Evolutionary conservation across 1,284 basidiomycete genomes (phyloP).

Genomic region (Sphagnurus paluster): DNA sequence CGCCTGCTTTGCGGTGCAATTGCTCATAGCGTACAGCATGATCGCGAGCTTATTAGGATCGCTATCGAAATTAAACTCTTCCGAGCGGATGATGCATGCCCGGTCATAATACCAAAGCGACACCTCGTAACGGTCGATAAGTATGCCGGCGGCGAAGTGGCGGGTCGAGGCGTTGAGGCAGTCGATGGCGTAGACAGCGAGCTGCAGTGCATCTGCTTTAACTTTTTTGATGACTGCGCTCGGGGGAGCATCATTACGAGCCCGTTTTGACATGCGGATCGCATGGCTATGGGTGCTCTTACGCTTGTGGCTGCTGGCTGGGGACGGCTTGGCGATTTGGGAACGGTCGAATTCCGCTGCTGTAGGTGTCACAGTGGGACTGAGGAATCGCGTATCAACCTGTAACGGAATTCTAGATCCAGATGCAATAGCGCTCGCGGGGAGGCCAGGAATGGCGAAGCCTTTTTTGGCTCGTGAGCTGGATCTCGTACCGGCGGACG

Average conservation of each 20-base stretch:
- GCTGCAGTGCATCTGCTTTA: too few species aligned
- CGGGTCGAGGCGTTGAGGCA: slow-evolving; percentile 3
- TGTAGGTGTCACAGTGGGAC: neutral
- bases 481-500: too few species aligned
- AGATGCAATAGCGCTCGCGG: too few species aligned
- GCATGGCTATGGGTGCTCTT: neutral
- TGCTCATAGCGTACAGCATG: slow-evolving; percentile 2
- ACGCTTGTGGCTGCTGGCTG: slow-evolving; percentile 3
- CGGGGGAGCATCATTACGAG: too few species aligned
- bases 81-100: neutral
- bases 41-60: slow-evolving; percentile 1
- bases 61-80: neutral
- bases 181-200: neutral
- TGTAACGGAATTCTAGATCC: too few species aligned
- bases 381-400: too few species aligned
- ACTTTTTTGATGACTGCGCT: too few species aligned
- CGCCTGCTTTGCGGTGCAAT: slow-evolving; percentile 6
- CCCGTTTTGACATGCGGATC: neutral
- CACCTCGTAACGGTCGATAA: slow-evolving; percentile 4
- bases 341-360: neutral
- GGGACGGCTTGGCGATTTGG: neutral
- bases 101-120: slow-evolving; percentile 12
- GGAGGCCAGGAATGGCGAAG: too few species aligned
- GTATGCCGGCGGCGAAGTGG: slow-evolving; percentile 1
- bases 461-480: too few species aligned